These are phyloP conservation scores for Moniliophthora roreri DNA, from an alignment of 1,284 basidiomycete genomes.

Conservation along the genomic window DNA sequence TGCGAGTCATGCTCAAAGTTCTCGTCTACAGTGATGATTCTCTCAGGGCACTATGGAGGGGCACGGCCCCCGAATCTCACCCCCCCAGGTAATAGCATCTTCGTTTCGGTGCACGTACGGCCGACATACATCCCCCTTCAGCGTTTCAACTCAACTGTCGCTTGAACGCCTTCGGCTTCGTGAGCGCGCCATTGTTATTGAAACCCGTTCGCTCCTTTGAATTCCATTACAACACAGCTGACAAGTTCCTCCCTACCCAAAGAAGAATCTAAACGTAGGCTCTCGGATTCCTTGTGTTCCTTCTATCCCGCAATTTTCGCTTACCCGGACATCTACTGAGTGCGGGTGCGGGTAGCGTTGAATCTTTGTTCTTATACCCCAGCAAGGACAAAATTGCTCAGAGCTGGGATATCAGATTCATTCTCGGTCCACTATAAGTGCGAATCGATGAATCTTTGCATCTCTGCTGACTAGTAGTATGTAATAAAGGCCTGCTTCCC, in stretches of 20 bases:
- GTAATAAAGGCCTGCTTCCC: conserved; percentile 53
- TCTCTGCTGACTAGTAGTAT: not conserved
- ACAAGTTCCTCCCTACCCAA: conserved; percentile 46
- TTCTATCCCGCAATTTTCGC: conserved; percentile 17
- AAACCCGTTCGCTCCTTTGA: not conserved
- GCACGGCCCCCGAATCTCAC: too few relatives aligned
- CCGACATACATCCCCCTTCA: conserved; percentile 18
- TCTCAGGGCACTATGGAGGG: too few relatives aligned
- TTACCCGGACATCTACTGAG: conserved; percentile 30
- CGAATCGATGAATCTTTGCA: too few relatives aligned
- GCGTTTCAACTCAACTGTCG: conserved; percentile 63
- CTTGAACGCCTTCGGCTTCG: conserved; percentile 60
- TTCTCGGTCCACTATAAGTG: conserved; percentile 37
- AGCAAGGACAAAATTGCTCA: conserved; percentile 38
- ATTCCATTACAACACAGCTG: conserved; percentile 39
- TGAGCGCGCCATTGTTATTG: conserved; percentile 25
- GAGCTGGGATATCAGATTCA: conserved; percentile 55
- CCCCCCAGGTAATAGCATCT: too few relatives aligned
- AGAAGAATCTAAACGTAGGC: conserved; percentile 28
- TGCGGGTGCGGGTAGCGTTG: conserved; percentile 56
- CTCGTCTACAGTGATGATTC: too few relatives aligned
- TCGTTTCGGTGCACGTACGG: conserved; percentile 48
- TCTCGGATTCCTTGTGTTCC: too few relatives aligned
- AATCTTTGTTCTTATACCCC: conserved; percentile 50
- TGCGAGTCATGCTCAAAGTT: too few relatives aligned